A percentile compares a stretch with the other conserved stretches of the same genome.
phyloP scores from a whole-genome alignment of 1,139 yeast species.

The Protomyces gravidus region DNA sequence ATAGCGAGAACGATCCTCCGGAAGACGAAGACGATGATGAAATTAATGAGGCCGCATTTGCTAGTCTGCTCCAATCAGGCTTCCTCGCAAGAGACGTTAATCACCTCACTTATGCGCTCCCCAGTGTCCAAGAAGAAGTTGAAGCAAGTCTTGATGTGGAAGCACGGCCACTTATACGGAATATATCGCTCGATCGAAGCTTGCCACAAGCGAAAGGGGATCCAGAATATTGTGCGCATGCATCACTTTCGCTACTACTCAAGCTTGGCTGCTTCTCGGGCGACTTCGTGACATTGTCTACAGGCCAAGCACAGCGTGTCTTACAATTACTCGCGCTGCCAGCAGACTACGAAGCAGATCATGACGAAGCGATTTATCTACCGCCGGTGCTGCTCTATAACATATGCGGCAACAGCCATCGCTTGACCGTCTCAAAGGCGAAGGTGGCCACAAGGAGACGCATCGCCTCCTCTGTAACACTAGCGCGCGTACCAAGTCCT shows the following conservation, averaged over 20 bases:
- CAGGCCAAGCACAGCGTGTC: not conserved
- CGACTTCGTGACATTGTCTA: not conserved
- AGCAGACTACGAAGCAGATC: not conserved
- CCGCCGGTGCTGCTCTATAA: slow-evolving; percentile 65
- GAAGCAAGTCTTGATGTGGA: not conserved
- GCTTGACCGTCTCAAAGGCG: slow-evolving; percentile 36
- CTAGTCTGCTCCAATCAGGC: slow-evolving; percentile 3
- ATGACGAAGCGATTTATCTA: slow-evolving; percentile 46
- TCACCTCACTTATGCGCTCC: not conserved
- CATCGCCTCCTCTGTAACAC: slow-evolving; percentile 45
- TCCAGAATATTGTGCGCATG: slow-evolving; percentile 10
- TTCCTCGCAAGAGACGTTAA: not conserved
- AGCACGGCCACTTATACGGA: not conserved
- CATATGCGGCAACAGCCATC: slow-evolving; percentile 43
- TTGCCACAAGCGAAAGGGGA: not conserved
- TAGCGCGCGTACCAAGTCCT: slow-evolving; percentile 68
- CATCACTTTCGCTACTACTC: slow-evolving; percentile 4
- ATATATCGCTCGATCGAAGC: not conserved
- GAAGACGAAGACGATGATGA: not conserved
- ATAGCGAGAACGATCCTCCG: not conserved
- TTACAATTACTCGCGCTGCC: slow-evolving; percentile 5
- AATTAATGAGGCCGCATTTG: slow-evolving; percentile 5
- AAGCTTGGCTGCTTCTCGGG: slow-evolving; percentile 21
- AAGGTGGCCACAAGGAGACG: slow-evolving; percentile 15
- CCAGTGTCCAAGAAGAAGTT: not conserved